Evolutionary conservation across 768 basidiomycete species (phyloP).

Genomic region (Hericium coralloides): DNA sequence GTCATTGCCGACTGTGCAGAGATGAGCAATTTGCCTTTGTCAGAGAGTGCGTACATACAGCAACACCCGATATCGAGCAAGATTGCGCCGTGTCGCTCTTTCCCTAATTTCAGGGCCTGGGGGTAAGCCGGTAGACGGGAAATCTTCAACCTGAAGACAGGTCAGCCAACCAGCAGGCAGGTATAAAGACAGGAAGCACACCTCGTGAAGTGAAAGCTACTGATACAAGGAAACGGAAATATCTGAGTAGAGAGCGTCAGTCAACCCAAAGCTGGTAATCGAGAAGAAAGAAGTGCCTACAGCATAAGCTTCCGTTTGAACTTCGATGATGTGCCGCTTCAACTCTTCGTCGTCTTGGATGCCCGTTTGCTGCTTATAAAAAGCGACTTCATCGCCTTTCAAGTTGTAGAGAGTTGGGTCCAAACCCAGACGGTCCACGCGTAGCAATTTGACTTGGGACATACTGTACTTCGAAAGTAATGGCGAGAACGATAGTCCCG

Average conservation of each 20-base stretch:
- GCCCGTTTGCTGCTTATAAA: slow-evolving; percentile 18
- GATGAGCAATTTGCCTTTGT: not conserved
- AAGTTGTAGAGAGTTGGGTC: slow-evolving; percentile 2
- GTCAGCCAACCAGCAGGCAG: not conserved
- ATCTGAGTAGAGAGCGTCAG: slow-evolving; percentile 11
- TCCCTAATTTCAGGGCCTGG: slow-evolving; percentile 26
- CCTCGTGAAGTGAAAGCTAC: slow-evolving; percentile 17
- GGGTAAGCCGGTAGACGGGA: slow-evolving; percentile 18
- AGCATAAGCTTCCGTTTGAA: slow-evolving; percentile 22
- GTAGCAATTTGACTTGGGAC: too few species aligned
- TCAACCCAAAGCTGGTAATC: not conserved
- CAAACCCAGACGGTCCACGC: not conserved
- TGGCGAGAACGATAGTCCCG: too few species aligned
- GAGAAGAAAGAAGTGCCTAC: slow-evolving; percentile 10
- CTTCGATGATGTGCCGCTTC: slow-evolving; percentile 20
- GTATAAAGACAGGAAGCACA: not conserved
- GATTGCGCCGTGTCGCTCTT: slow-evolving; percentile 26
- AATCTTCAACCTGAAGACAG: slow-evolving; percentile 17
- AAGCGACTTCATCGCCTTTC: slow-evolving; percentile 10
- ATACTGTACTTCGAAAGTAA: too few species aligned
- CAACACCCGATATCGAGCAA: slow-evolving; percentile 41
- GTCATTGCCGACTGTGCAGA: slow-evolving; percentile 31
- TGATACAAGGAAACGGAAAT: slow-evolving; percentile 24
- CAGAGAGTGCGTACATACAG: slow-evolving; percentile 20
- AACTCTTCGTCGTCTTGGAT: slow-evolving; percentile 23